Evolutionary conservation across 2,329 filamentous ascomycete species (phyloP).

Genomic region (Waltergamsia citrina): DNA sequence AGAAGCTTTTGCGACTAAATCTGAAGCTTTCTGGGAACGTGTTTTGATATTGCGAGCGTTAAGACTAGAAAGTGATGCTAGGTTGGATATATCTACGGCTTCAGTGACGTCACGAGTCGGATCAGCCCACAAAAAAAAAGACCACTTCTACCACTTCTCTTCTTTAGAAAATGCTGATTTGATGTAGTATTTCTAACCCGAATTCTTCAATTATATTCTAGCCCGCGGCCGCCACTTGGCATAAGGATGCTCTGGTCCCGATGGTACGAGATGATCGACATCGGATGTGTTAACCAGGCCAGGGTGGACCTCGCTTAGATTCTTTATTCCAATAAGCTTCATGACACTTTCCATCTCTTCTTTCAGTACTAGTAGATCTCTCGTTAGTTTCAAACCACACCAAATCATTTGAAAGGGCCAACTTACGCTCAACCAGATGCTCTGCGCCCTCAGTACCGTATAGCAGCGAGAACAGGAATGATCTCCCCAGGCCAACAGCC

Average conservation of each 20-base stretch:
- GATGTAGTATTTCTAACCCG: neutral
- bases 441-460: conserved; percentile 3
- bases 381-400: neutral
- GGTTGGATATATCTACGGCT: neutral
- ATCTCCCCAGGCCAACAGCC: conserved; percentile 53
- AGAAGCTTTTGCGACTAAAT: too few relatives aligned
- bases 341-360: conserved; percentile 4
- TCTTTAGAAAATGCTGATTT: neutral
- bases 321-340: conserved; percentile 3
- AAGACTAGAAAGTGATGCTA: neutral
- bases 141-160: neutral
- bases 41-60: too few relatives aligned
- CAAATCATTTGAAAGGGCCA: neutral
- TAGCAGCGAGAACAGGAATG: conserved; percentile 36
- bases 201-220: neutral
- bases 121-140: conserved; percentile 1
- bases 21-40: too few relatives aligned
- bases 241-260: neutral
- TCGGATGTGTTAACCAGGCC: conserved; percentile 1
- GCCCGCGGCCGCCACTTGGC: conserved; percentile 1
- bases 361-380: conserved; percentile 1
- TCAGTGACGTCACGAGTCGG: conserved; percentile 4
- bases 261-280: conserved; percentile 1
- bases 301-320: conserved; percentile 1
- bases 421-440: conserved; percentile 3